Conservation (phyloP, 2,329 filamentous ascomycete genomes). For the Fusarium xylarioides region DNA sequence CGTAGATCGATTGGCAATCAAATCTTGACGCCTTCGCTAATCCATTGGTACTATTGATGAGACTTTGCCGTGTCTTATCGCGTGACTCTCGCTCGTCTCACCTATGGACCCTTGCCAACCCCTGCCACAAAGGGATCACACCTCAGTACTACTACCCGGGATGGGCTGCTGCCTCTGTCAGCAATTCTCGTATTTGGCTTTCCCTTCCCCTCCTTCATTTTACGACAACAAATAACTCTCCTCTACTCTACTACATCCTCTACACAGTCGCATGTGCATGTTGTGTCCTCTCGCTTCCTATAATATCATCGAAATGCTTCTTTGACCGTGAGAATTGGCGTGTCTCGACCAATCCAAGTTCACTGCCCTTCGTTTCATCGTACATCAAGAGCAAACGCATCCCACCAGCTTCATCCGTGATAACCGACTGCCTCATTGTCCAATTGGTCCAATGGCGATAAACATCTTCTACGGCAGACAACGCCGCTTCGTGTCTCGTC, state of each 20-base stretch:
- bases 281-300: background rate
- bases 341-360: background rate
- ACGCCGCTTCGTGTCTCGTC: constrained; percentile 61
- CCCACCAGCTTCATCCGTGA: background rate
- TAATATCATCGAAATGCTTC: constrained; percentile 16
- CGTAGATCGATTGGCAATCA: background rate
- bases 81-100: constrained; percentile 13
- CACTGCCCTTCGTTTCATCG: constrained; percentile 1
- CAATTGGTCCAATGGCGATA: constrained; percentile 40
- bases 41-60: background rate
- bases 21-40: background rate
- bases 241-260: background rate
- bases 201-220: background rate
- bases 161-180: background rate
- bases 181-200: constrained; percentile 15
- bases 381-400: background rate
- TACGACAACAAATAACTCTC: background rate
- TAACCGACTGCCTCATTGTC: background rate
- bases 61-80: constrained; percentile 3
- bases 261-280: background rate
- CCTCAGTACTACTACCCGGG: background rate
- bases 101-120: constrained; percentile 5
- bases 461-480: constrained; percentile 56
- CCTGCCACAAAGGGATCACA: background rate
- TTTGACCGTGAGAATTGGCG: background rate